Conservation (phyloP, 2,329 filamentous ascomycete genomes). For the Alternaria longipes region DNA sequence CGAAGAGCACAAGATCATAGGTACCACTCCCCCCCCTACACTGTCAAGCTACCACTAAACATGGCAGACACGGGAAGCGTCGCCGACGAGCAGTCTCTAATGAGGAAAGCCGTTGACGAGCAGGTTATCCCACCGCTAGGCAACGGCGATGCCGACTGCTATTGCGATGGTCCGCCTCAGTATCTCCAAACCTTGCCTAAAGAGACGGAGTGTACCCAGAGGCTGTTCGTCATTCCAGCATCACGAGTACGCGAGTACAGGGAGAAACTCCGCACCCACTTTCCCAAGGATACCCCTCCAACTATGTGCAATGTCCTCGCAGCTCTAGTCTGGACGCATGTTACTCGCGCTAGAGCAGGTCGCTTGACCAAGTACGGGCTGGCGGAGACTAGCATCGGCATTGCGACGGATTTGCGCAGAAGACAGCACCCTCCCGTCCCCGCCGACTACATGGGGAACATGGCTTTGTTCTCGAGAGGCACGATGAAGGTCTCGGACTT, state of each 20-base stretch:
- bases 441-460: slow-evolving; percentile 43
- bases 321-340: slow-evolving; percentile 48
- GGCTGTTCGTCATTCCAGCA: slow-evolving; percentile 42
- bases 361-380: slow-evolving; percentile 30
- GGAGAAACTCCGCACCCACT: slow-evolving; percentile 32
- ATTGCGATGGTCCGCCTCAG: slow-evolving; percentile 35
- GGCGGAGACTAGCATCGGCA: slow-evolving; percentile 38
- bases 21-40: slow-evolving; percentile 16
- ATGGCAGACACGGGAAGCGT: slow-evolving; percentile 26
- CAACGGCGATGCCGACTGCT: slow-evolving; percentile 34
- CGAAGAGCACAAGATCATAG: slow-evolving; percentile 16
- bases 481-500: slow-evolving; percentile 39
- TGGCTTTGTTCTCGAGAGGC: slow-evolving; percentile 44
- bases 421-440: slow-evolving; percentile 37
- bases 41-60: slow-evolving; percentile 21
- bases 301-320: slow-evolving; percentile 47
- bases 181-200: slow-evolving; percentile 41
- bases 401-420: slow-evolving; percentile 43
- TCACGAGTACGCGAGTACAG: slow-evolving; percentile 38
- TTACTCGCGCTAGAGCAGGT: slow-evolving; percentile 43
- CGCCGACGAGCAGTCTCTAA: slow-evolving; percentile 33
- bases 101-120: slow-evolving; percentile 36
- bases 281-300: slow-evolving; percentile 28
- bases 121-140: slow-evolving; percentile 18
- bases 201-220: slow-evolving; percentile 37